These are phyloP conservation scores for Funneliformis caledonium DNA, from an alignment of 371 early-diverging fungal species.

Conservation along the genomic window DNA sequence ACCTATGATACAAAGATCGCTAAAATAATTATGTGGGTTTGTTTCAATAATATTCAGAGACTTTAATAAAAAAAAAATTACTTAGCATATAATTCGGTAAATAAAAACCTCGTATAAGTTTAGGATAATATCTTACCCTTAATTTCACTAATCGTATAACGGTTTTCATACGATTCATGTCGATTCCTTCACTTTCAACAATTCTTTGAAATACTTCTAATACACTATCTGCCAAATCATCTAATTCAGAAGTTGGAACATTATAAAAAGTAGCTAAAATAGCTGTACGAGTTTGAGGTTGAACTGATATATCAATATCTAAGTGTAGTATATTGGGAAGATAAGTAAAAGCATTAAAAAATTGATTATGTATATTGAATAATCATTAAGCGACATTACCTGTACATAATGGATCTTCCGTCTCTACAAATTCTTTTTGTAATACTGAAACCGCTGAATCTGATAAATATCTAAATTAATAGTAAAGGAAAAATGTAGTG, in stretches of 20 bases:
- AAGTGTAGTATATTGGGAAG: neutral
- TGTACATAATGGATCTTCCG: slow-evolving; percentile 70
- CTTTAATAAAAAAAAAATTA: neutral
- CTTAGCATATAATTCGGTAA: neutral
- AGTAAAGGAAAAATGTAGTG: slow-evolving; percentile 45
- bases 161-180: slow-evolving; percentile 66
- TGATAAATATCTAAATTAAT: slow-evolving; percentile 57
- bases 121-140: slow-evolving; percentile 47
- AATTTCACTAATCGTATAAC: slow-evolving; percentile 65
- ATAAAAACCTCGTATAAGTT: neutral
- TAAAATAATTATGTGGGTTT: neutral
- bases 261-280: slow-evolving; percentile 59
- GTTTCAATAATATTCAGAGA: slow-evolving; percentile 6
- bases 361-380: neutral
- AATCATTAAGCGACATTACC: slow-evolving; percentile 43
- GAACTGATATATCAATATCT: slow-evolving; percentile 63
- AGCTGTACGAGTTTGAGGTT: slow-evolving; percentile 60
- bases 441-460: slow-evolving; percentile 70
- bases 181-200: slow-evolving; percentile 58
- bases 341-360: neutral
- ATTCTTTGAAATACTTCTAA: slow-evolving; percentile 55
- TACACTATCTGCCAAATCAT: slow-evolving; percentile 54
- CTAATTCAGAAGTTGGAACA: slow-evolving; percentile 69
- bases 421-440: slow-evolving; percentile 72
- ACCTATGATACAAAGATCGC: slow-evolving; percentile 2